Evolutionary conservation across 2,329 filamentous ascomycete genomes (phyloP).

Genomic region (Penicillium sp.): DNA sequence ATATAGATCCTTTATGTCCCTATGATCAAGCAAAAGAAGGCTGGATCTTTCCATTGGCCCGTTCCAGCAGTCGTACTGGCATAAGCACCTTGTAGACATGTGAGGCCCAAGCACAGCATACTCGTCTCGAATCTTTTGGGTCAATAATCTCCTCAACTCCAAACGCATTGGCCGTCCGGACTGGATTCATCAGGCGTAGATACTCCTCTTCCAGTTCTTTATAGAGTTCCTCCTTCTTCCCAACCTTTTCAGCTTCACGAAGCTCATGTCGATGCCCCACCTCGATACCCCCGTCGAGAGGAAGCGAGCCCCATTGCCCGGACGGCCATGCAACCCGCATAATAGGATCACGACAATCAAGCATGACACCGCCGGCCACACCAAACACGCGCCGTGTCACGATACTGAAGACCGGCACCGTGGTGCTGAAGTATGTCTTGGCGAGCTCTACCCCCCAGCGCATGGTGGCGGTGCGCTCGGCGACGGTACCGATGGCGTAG

Average conservation of each 20-base stretch:
- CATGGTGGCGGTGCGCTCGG: constrained; percentile 66
- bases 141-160: constrained; percentile 67
- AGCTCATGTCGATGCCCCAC: constrained; percentile 64
- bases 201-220: constrained; percentile 62
- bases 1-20: no score
- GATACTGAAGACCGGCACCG: constrained; percentile 64
- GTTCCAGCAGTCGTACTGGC: constrained; percentile 49
- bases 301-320: constrained; percentile 63
- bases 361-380: constrained; percentile 67
- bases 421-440: constrained; percentile 64
- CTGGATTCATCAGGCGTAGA: constrained; percentile 63
- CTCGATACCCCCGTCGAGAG: constrained; percentile 65
- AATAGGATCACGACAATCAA: constrained; percentile 62
- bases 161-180: constrained; percentile 65
- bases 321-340: constrained; percentile 66
- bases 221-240: constrained; percentile 54
- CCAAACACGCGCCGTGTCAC: constrained; percentile 63
- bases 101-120: constrained; percentile 57
- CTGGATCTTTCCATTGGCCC: constrained; percentile 45
- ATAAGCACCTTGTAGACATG: constrained; percentile 59
- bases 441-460: constrained; percentile 63
- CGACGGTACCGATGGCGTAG: constrained; percentile 64
- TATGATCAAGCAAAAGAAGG: constrained; percentile 50
- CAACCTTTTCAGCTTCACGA: constrained; percentile 55
- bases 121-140: constrained; percentile 58